Conservation (phyloP, 192 early-diverging fungal genomes). For the Umbelopsis sp. region DNA sequence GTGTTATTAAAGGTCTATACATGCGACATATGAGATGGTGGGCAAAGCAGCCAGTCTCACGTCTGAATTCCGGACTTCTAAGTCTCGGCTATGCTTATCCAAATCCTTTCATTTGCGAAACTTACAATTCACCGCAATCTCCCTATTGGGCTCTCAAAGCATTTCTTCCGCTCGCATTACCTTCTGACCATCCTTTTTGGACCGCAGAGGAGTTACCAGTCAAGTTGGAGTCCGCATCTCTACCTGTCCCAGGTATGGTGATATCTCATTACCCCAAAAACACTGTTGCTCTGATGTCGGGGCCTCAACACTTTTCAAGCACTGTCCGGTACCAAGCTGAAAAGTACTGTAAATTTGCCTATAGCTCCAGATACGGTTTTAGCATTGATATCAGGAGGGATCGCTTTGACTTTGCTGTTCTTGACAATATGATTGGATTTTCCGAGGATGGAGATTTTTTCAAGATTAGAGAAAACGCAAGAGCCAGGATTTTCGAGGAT, state of each 20-base stretch:
- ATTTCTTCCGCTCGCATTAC: conserved; percentile 19
- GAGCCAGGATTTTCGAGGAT: conserved; percentile 16
- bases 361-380: conserved; percentile 23
- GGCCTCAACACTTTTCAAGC: conserved; percentile 2
- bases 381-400: conserved; percentile 17
- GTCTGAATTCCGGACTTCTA: conserved; percentile 6
- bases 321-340: conserved; percentile 20
- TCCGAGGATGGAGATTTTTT: conserved; percentile 16
- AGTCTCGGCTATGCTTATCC: conserved; percentile 24
- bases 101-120: conserved; percentile 14
- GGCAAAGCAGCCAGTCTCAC: conserved; percentile 21
- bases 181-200: conserved; percentile 7
- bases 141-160: conserved; percentile 26
- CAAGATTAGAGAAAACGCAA: not conserved
- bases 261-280: conserved; percentile 23
- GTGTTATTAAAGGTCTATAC: conserved; percentile 27
- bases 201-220: conserved; percentile 16
- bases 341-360: conserved; percentile 27
- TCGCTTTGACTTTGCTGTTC: not conserved
- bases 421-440: conserved; percentile 29
- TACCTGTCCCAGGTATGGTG: conserved; percentile 23
- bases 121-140: conserved; percentile 25
- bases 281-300: conserved; percentile 23
- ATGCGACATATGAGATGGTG: conserved; percentile 31
- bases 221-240: not conserved